Conservation (phyloP, 129 eudicot species). For the Ambrosia trifida region DNA sequence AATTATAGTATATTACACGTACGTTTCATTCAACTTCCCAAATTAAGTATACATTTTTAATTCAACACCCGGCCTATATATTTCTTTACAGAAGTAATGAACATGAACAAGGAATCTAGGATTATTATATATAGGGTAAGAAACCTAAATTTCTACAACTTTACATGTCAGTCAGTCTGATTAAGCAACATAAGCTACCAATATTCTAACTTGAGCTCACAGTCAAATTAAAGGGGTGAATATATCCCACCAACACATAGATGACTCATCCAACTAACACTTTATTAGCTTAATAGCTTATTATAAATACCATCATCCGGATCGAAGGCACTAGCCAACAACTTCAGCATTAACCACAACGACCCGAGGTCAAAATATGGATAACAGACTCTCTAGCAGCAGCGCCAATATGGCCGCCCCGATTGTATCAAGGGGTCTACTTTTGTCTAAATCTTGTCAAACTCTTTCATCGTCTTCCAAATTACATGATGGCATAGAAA, state of each 20-base stretch:
- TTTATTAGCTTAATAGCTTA: constrained; percentile 19
- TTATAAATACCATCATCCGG: constrained; percentile 28
- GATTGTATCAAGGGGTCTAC: constrained; percentile 27
- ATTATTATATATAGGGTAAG: too few species aligned
- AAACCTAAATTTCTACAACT: too few species aligned
- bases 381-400: constrained; percentile 11
- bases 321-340: not conserved
- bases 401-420: constrained; percentile 15
- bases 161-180: too few species aligned
- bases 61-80: too few species aligned
- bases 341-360: constrained; percentile 5
- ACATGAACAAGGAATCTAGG: too few species aligned
- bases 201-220: not conserved
- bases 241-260: constrained; percentile 9
- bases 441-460: constrained; percentile 24
- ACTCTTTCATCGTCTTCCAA: constrained; percentile 17
- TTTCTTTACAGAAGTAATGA: too few species aligned
- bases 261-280: constrained; percentile 36
- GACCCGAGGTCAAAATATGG: constrained; percentile 14
- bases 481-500: constrained; percentile 7
- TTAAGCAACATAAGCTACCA: not conserved
- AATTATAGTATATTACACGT: too few species aligned
- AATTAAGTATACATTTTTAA: too few species aligned
- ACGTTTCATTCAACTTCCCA: too few species aligned
- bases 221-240: constrained; percentile 7